Percentiles rank a stretch among this genome's conserved stretches.
Conservation (phyloP, 345 rosid genomes). For the Chamaenerion angustifolium region DNA sequence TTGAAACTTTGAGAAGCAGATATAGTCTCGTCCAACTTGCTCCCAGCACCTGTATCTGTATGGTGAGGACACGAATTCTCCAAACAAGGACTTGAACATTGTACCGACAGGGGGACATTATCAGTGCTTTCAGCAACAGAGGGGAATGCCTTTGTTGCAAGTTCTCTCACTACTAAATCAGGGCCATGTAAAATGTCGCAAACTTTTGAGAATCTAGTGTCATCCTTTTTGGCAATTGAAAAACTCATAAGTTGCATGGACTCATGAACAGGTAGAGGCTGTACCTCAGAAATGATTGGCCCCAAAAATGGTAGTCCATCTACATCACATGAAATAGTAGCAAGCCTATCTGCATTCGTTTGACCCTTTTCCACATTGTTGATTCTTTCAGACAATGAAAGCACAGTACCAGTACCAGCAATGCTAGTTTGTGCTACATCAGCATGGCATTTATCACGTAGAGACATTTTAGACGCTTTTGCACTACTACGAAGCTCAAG, state of each 20-base stretch:
- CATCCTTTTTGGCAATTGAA: background rate
- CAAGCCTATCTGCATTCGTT: background rate
- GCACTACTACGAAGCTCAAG: constrained; percentile 52
- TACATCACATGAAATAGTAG: background rate
- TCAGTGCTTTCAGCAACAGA: background rate
- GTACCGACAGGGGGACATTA: too few relatives aligned
- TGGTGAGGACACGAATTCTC: too few relatives aligned
- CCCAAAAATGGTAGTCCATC: background rate
- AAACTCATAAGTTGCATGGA: background rate
- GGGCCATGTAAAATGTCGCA: background rate
- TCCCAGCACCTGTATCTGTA: too few relatives aligned
- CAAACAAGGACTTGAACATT: too few relatives aligned
- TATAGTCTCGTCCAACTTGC: too few relatives aligned
- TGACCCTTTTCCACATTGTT: constrained; percentile 16
- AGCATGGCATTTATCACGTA: constrained; percentile 13
- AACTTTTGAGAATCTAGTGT: background rate
- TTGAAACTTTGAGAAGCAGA: too few relatives aligned
- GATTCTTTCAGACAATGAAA: constrained; percentile 23
- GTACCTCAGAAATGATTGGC: too few relatives aligned
- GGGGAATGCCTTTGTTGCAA: too few relatives aligned
- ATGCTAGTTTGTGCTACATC: constrained; percentile 11
- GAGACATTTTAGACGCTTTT: constrained; percentile 27
- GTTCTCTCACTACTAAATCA: background rate
- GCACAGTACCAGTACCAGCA: constrained; percentile 23
- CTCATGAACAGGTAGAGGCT: background rate